Evolutionary conservation across 2,329 filamentous ascomycete species (phyloP).

Genomic region (Curvularia sp.): DNA sequence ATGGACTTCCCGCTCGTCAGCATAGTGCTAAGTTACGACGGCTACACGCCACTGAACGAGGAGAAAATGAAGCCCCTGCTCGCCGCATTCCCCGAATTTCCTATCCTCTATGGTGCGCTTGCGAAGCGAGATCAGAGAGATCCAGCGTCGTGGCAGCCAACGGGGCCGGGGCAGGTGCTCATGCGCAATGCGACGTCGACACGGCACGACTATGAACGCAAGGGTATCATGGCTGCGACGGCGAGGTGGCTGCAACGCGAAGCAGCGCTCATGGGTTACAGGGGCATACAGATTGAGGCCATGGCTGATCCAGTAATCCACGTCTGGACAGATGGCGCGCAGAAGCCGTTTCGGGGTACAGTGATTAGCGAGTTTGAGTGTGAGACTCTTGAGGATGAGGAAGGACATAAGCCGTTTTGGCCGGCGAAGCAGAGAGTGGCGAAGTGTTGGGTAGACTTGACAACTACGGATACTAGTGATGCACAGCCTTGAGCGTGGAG

Average conservation of each 20-base stretch:
- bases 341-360: conserved; percentile 32
- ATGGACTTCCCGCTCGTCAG: conserved; percentile 53
- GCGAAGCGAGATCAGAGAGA: conserved; percentile 31
- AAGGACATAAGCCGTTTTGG: conserved; percentile 34
- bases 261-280: conserved; percentile 42
- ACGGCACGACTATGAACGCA: conserved; percentile 45
- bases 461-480: not conserved
- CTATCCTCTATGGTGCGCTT: conserved; percentile 31
- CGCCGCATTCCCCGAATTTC: conserved; percentile 33
- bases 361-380: conserved; percentile 35
- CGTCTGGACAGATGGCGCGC: conserved; percentile 38
- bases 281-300: conserved; percentile 48
- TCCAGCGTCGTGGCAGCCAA: conserved; percentile 38
- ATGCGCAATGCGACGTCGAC: conserved; percentile 50
- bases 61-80: conserved; percentile 34
- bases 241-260: conserved; percentile 51
- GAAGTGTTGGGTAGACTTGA: conserved; percentile 39
- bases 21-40: conserved; percentile 49
- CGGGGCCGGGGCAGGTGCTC: conserved; percentile 39
- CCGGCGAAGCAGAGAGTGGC: conserved; percentile 31
- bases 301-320: conserved; percentile 40
- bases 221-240: conserved; percentile 44
- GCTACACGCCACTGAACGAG: conserved; percentile 33
- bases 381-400: conserved; percentile 31
- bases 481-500: not conserved